Conservation (phyloP, 2,329 filamentous ascomycete species). For the Ophiobolus disseminans region DNA sequence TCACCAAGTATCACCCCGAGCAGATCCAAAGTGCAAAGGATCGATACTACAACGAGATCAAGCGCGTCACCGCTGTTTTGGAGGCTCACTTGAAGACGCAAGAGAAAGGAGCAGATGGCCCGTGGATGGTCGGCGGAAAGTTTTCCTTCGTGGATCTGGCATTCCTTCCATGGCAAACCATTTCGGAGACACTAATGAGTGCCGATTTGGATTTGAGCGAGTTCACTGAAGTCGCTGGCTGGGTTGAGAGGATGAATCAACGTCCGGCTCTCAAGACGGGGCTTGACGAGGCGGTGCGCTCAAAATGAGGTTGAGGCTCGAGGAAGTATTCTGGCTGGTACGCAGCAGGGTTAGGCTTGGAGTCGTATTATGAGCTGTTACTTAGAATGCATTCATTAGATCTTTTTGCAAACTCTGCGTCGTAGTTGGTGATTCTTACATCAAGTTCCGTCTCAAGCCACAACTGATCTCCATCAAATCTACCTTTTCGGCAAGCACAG, state of each 20-base stretch:
- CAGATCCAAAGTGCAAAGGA: conserved; percentile 55
- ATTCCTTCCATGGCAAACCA: conserved; percentile 34
- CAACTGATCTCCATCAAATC: too few species aligned
- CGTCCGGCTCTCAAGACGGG: conserved; percentile 1
- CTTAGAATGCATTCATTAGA: too few species aligned
- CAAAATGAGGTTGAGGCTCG: too few species aligned
- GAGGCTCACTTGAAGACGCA: conserved; percentile 49
- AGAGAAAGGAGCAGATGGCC: conserved; percentile 27
- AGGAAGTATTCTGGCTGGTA: too few species aligned
- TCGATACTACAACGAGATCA: conserved; percentile 57
- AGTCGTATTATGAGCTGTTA: too few species aligned
- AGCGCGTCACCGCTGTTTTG: conserved; percentile 56
- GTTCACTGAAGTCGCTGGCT: conserved; percentile 23
- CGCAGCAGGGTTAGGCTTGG: too few species aligned
- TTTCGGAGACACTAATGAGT: background rate
- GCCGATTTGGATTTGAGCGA: conserved; percentile 16
- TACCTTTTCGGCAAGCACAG: too few species aligned
- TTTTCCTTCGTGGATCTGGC: conserved; percentile 37
- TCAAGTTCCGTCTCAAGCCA: too few species aligned
- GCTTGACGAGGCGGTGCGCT: background rate
- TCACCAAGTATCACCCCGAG: conserved; percentile 49
- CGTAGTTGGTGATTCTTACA: too few species aligned
- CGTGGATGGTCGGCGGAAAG: conserved; percentile 39
- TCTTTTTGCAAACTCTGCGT: too few species aligned
- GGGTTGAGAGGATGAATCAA: conserved; percentile 23